Evolutionary conservation across 306 rosid genomes (phyloP).

Genomic region (Canavalia ensiformis): DNA sequence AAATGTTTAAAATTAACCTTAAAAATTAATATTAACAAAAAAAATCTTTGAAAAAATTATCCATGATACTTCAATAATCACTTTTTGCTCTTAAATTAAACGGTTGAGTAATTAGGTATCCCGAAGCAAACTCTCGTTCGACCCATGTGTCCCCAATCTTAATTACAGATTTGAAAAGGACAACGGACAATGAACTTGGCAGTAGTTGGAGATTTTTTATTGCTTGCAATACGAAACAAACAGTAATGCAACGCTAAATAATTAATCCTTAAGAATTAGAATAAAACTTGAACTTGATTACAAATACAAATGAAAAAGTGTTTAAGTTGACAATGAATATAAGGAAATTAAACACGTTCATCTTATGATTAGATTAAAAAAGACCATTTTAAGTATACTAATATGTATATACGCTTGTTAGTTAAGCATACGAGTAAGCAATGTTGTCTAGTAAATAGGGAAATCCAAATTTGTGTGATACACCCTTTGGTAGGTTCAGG

Average conservation of each 20-base stretch:
- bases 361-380: neutral
- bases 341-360: neutral
- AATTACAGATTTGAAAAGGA: neutral
- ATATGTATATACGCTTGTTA: neutral
- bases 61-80: too few species aligned
- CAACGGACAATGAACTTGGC: neutral
- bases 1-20: too few species aligned
- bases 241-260: neutral
- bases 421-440: neutral
- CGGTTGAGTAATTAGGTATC: constrained; percentile 2
- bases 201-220: neutral
- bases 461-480: neutral
- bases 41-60: too few species aligned
- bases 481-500: neutral
- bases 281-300: neutral
- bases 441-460: constrained; percentile 1
- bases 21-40: too few species aligned
- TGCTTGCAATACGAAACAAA: neutral
- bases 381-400: neutral
- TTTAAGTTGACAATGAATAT: neutral
- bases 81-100: neutral
- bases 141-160: neutral
- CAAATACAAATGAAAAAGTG: neutral
- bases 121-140: neutral
- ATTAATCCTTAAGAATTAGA: neutral